Evolutionary conservation across 768 basidiomycete genomes (phyloP).

Genomic region (Mycena alexandri): DNA sequence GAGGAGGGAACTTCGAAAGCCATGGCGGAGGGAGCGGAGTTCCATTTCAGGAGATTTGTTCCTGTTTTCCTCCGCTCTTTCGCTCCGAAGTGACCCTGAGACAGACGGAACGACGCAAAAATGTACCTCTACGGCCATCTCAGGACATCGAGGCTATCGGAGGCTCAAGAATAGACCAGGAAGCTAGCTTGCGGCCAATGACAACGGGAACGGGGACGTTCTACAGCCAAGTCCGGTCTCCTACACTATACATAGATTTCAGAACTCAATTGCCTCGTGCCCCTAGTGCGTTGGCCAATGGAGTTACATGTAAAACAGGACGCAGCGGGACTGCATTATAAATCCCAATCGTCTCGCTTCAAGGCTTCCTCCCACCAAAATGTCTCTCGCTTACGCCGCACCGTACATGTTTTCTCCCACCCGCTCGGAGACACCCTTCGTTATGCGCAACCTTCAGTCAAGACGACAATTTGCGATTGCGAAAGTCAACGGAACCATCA

Average conservation of each 20-base stretch:
- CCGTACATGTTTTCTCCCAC: conserved; percentile 11
- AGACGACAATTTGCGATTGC: conserved; percentile 66
- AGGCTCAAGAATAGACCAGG: too few species aligned
- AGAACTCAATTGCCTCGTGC: conserved; percentile 27
- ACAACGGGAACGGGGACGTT: conserved; percentile 6
- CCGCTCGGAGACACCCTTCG: not conserved
- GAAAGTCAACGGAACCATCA: conserved; percentile 67
- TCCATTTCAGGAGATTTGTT: conserved; percentile 20
- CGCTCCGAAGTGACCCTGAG: not conserved
- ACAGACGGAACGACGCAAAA: too few species aligned
- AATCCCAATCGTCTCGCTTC: not conserved
- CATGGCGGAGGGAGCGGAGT: not conserved
- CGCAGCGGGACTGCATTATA: conserved; percentile 16
- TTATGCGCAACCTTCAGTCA: conserved; percentile 22
- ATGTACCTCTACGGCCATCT: not conserved
- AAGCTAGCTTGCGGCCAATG: conserved; percentile 16
- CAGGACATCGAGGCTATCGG: conserved; percentile 8
- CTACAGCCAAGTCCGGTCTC: conserved; percentile 16
- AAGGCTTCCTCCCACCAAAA: not conserved
- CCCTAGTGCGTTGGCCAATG: conserved; percentile 20
- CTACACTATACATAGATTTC: too few species aligned
- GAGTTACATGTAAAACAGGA: conserved; percentile 24
- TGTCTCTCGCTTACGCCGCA: conserved; percentile 24
- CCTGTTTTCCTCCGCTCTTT: conserved; percentile 6
- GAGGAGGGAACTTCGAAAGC: not conserved